Conservation (phyloP, 1,284 basidiomycete species). For the Irpex rosettiformis region DNA sequence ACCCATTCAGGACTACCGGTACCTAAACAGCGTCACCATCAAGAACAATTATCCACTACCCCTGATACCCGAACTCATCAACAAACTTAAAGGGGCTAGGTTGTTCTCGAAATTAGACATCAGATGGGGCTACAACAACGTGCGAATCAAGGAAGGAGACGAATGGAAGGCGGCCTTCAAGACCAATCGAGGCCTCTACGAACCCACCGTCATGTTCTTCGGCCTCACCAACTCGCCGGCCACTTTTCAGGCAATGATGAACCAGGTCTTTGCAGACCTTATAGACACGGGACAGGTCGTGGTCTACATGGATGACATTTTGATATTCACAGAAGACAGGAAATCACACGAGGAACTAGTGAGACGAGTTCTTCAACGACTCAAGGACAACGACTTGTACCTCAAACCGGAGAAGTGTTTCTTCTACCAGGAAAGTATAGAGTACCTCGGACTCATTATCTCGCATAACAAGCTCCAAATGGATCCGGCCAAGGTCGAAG, state of each 20-base stretch:
- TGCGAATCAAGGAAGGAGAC: conserved; percentile 27
- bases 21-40: conserved; percentile 15
- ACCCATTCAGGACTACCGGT: conserved; percentile 18
- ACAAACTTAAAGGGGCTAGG: too few species aligned
- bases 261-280: conserved; percentile 22
- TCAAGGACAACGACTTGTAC: conserved; percentile 28
- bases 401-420: conserved; percentile 39
- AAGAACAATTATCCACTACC: conserved; percentile 23
- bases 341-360: too few species aligned
- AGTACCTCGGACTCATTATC: too few species aligned
- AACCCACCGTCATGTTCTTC: conserved; percentile 22
- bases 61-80: too few species aligned
- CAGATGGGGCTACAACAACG: conserved; percentile 15
- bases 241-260: conserved; percentile 21
- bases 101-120: conserved; percentile 26
- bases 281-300: conserved; percentile 11
- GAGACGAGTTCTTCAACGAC: conserved; percentile 28
- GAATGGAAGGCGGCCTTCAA: too few species aligned
- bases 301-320: conserved; percentile 27
- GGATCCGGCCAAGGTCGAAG: neutral
- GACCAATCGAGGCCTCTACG: conserved; percentile 28
- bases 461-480: neutral
- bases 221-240: conserved; percentile 36
- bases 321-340: conserved; percentile 23
- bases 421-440: too few species aligned